phyloP scores from a whole-genome alignment of 768 basidiomycete species.

The Thelephora aurantiotincta region DNA sequence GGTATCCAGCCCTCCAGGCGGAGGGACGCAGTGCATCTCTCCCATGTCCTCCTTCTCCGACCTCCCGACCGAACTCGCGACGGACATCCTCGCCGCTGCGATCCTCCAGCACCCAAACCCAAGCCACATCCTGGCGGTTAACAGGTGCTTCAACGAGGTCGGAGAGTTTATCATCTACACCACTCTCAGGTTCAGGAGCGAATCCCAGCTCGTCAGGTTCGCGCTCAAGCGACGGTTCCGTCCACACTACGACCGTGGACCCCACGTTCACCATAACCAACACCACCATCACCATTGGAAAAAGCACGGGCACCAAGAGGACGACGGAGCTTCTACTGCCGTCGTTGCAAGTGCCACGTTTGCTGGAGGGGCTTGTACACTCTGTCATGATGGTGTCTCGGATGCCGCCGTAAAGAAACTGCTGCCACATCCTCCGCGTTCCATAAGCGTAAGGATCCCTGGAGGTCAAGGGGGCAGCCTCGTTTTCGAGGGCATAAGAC shows the following conservation, averaged over 20 bases:
- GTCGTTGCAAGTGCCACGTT: slow-evolving; percentile 12
- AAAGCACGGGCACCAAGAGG: slow-evolving; percentile 13
- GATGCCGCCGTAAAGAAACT: not conserved
- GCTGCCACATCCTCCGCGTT: slow-evolving; percentile 4
- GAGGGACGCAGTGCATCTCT: no score
- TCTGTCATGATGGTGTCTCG: slow-evolving; percentile 1
- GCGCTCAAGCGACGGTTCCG: slow-evolving; percentile 1
- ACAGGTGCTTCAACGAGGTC: slow-evolving; percentile 8
- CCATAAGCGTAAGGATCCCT: no score
- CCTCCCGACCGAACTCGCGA: slow-evolving; percentile 12
- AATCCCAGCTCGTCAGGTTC: slow-evolving; percentile 14
- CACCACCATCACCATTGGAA: slow-evolving; percentile 16
- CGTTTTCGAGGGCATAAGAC: no score
- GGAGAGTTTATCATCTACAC: slow-evolving; percentile 12
- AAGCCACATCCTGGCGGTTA: slow-evolving; percentile 10
- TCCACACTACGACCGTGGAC: not conserved
- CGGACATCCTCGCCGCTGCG: slow-evolving; percentile 11
- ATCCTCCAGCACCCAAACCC: slow-evolving; percentile 7
- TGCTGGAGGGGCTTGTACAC: slow-evolving; percentile 15
- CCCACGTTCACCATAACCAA: slow-evolving; percentile 15
- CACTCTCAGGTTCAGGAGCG: slow-evolving; percentile 12
- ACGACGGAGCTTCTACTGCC: no score
- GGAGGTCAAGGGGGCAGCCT: no score
- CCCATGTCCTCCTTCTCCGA: slow-evolving; percentile 4
- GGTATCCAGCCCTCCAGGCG: no score